Percentiles rank a stretch among this genome's conserved stretches.
These are phyloP conservation scores for Hymenoscyphus fructigenus DNA, from an alignment of 2,329 filamentous ascomycete genomes.

Conservation along the genomic window DNA sequence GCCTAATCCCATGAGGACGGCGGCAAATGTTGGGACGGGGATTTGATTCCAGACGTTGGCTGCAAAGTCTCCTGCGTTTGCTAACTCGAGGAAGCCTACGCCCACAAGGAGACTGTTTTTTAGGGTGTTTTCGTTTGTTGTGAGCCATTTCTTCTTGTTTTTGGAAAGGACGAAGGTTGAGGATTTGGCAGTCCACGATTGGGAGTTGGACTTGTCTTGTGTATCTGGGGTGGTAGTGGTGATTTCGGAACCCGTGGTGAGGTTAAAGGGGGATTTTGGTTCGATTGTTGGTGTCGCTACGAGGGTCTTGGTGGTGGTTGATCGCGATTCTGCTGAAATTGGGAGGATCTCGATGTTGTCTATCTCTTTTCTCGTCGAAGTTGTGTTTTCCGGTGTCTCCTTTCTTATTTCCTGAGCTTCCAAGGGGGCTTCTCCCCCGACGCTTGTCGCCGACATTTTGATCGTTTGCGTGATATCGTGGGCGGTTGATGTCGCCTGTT, in stretches of 20 bases:
- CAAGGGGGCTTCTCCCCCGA: too few species aligned
- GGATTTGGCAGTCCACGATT: neutral
- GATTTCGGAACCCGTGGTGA: neutral
- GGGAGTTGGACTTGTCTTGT: neutral
- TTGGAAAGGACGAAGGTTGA: neutral
- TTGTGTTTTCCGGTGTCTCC: too few species aligned
- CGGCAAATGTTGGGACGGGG: conserved; percentile 49
- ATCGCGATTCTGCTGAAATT: neutral
- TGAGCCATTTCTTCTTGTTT: neutral
- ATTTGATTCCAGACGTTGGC: conserved; percentile 57
- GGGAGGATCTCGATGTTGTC: too few species aligned
- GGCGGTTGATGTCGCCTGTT: neutral
- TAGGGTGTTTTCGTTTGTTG: neutral
- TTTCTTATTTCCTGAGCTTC: too few species aligned
- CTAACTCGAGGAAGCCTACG: conserved; percentile 53
- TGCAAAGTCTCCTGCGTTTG: conserved; percentile 56
- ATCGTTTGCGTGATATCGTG: too few species aligned
- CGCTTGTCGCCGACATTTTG: too few species aligned
- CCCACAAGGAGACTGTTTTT: conserved; percentile 39
- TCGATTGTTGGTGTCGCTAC: neutral
- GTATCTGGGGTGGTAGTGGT: too few species aligned
- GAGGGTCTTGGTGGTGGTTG: neutral
- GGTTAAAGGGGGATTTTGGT: too few species aligned
- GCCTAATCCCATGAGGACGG: conserved; percentile 53
- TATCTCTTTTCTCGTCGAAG: too few species aligned